Base-by-base conservation (phyloP, 805 yeast genomes). In the Ogataea dorogensis region DNA sequence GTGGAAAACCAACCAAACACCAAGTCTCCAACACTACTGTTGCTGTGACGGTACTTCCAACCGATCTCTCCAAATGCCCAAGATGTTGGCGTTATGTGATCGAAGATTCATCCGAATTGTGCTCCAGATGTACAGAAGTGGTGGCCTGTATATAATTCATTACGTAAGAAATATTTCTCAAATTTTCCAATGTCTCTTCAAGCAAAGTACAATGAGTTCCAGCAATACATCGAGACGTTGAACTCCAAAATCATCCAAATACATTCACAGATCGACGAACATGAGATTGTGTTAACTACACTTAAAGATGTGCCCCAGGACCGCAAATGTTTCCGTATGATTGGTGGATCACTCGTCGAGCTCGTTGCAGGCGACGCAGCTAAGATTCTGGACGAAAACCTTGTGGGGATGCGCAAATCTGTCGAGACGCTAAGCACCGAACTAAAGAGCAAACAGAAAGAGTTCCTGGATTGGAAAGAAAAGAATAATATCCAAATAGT, bases 71-170 rank as follows among this genome's bases (percentile, higher is more conserved):
- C 34, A 88, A 88, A 52, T 93, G 98, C 57, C 95, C 96, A 5
- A 73, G 98, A 56, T 93, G 98, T 62, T 93, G 98, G 98, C 86
- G 86, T 52, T 79, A 63, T 54, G 75, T 74, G 6, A 66, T 94
- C 0, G 59, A 52, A 0, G 49, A 43, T 0, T 77, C 70, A 22
- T 76, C 76, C 8, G 58, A 57, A 1, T 63, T 88, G 18, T 91
- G 98, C 58, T 26, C 36, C 1, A 73, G 93, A 47, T 91, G 98
- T 63, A 59, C 61, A 9, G 44, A 49, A 1, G 79, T 71, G 20
- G 52, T 65, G 7, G 36, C 28, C 19, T 38, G 42, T 43, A 40
- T 23, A 40, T 43, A 36, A 34, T 10, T 14, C 12, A 27, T 23
- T 7, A 17, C 14, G 28, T 10, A 14, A 7, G 13, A 23, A 28